phyloP scores from a whole-genome alignment of 2,329 filamentous ascomycete species.

The Geosmithia flava region DNA sequence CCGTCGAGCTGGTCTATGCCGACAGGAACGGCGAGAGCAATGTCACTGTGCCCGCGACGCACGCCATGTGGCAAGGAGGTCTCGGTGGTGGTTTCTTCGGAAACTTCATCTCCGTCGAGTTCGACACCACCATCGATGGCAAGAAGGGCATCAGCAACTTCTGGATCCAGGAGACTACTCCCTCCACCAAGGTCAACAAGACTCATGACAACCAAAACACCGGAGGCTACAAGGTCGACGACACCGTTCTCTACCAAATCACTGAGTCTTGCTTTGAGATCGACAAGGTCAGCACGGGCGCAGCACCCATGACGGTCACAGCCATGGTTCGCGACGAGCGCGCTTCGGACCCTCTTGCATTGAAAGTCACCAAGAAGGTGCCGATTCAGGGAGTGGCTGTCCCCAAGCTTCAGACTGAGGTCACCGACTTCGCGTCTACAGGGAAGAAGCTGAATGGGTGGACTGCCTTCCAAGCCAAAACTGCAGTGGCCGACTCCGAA shows the following conservation, averaged over 20 bases:
- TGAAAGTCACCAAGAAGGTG: constrained; percentile 2
- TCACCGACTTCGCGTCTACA: neutral
- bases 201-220: constrained; percentile 2
- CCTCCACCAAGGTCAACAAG: constrained; percentile 5
- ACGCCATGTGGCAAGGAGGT: constrained; percentile 7
- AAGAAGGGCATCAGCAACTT: constrained; percentile 11
- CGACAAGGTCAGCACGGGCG: neutral
- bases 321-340: constrained; percentile 3
- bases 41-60: constrained; percentile 1
- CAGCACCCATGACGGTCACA: neutral
- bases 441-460: constrained; percentile 1
- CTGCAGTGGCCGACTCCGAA: neutral
- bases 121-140: constrained; percentile 6
- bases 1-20: constrained; percentile 9
- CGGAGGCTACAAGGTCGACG: constrained; percentile 2
- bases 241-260: constrained; percentile 2
- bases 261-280: neutral
- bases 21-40: constrained; percentile 7
- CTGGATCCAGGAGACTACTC: constrained; percentile 6
- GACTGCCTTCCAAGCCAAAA: constrained; percentile 1
- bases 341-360: constrained; percentile 1
- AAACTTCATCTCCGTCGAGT: constrained; percentile 9
- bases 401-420: neutral
- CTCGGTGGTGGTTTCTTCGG: constrained; percentile 7
- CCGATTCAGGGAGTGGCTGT: neutral